These are phyloP conservation scores for Pseudoneurospora amorphoporcata DNA, from an alignment of 495 filamentous ascomycete genomes.

Conservation along the genomic window DNA sequence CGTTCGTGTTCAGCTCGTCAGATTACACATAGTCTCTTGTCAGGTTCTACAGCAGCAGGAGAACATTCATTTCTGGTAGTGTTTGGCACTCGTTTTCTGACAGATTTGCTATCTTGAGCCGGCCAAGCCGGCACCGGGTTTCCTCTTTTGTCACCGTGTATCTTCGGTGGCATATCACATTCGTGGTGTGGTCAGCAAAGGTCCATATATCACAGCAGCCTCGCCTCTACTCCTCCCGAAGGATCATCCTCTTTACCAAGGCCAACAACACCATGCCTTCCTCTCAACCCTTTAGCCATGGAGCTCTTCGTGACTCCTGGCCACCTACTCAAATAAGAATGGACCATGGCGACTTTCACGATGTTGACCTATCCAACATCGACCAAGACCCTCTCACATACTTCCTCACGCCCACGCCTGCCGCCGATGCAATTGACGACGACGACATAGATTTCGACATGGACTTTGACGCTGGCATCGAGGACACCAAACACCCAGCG, in stretches of 20 bases:
- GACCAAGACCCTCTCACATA: conserved; percentile 38
- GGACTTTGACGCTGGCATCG: conserved; percentile 43
- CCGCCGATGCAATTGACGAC: conserved; percentile 23
- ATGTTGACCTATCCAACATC: conserved; percentile 25
- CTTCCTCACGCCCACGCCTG: conserved; percentile 36
- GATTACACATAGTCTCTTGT: conserved; percentile 8
- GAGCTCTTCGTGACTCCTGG: conserved; percentile 13
- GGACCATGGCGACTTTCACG: conserved; percentile 29
- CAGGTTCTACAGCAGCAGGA: conserved; percentile 8
- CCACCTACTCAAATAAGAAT: conserved; percentile 25
- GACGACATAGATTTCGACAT: conserved; percentile 37
- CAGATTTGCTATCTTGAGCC: conserved; percentile 17
- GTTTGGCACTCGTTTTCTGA: conserved; percentile 11
- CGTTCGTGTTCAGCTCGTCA: neutral
- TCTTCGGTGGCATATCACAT: neutral
- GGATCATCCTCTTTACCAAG: neutral
- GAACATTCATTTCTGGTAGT: neutral
- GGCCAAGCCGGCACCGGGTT: conserved; percentile 20
- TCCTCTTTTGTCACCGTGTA: conserved; percentile 1
- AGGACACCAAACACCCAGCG: conserved; percentile 32
- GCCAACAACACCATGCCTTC: neutral
- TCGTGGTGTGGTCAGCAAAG: neutral
- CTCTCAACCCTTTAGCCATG: conserved; percentile 1
- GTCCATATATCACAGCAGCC: neutral
- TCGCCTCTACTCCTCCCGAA: neutral